Percentiles rank a stretch among this genome's conserved stretches.
Evolutionary conservation across 2,329 filamentous ascomycete genomes (phyloP).

Genomic region (Neurospora sp.): DNA sequence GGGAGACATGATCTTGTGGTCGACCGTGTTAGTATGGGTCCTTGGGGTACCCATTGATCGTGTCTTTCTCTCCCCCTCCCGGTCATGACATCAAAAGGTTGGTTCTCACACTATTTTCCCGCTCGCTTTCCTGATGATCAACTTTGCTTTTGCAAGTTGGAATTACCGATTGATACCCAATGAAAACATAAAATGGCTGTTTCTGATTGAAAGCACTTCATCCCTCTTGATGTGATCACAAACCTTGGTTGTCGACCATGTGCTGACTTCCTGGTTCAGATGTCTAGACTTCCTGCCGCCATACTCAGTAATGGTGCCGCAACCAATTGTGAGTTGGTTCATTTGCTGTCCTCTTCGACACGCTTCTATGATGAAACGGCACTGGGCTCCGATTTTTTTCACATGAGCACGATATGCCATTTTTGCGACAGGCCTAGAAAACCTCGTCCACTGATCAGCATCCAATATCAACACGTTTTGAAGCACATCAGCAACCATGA

Average conservation of each 20-base stretch:
- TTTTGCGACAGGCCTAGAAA: constrained; percentile 98
- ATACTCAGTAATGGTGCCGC: not conserved
- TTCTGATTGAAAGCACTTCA: constrained; percentile 48
- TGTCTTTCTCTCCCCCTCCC: constrained; percentile 7
- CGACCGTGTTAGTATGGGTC: not conserved
- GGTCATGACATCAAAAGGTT: constrained; percentile 21
- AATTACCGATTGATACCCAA: constrained; percentile 86
- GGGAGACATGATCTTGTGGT: not conserved
- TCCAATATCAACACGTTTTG: constrained; percentile 1
- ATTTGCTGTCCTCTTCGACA: constrained; percentile 5
- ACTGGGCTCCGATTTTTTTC: constrained; percentile 77
- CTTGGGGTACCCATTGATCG: not conserved
- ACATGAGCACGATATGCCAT: constrained; percentile 76
- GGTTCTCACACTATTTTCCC: constrained; percentile 6
- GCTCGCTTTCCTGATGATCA: constrained; percentile 49
- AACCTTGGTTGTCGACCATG: not conserved
- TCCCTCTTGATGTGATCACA: not conserved
- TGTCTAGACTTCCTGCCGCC: not conserved
- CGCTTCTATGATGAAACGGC: constrained; percentile 69
- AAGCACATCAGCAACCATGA: not conserved
- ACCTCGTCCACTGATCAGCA: constrained; percentile 88
- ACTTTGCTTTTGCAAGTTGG: constrained; percentile 66
- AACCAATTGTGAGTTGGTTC: constrained; percentile 6
- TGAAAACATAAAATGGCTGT: constrained; percentile 83
- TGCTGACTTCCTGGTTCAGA: constrained; percentile 15